A percentile compares a stretch with the other conserved stretches of the same genome.
phyloP scores from a whole-genome alignment of 495 filamentous ascomycete genomes.

The Penicillium antarcticum region DNA sequence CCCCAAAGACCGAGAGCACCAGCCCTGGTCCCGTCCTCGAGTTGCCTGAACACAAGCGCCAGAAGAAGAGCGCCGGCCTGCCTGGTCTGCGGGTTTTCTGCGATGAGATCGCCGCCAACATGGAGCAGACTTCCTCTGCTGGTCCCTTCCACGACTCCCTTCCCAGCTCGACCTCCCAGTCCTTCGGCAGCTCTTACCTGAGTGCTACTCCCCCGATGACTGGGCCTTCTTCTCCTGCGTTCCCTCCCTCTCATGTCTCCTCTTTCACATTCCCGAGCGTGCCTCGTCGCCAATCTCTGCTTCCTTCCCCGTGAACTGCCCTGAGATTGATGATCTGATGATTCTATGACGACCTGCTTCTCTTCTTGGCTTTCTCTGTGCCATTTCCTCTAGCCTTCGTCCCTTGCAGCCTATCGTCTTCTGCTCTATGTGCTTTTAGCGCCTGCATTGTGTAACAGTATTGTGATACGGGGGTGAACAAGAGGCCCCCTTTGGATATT shows the following conservation, averaged over 20 bases:
- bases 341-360: constrained; percentile 12
- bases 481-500: constrained; percentile 7
- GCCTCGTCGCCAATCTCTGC: constrained; percentile 29
- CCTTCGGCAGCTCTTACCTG: constrained; percentile 29
- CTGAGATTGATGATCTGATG: constrained; percentile 13
- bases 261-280: constrained; percentile 29
- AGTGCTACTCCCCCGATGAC: constrained; percentile 35
- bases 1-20: constrained; percentile 33
- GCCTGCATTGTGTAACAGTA: constrained; percentile 28
- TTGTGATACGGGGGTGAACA: constrained; percentile 10
- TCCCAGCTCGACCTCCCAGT: constrained; percentile 28
- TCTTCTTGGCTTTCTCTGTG: constrained; percentile 7
- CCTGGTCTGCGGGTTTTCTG: constrained; percentile 42
- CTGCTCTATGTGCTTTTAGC: constrained; percentile 20
- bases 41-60: constrained; percentile 30
- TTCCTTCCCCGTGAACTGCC: constrained; percentile 24
- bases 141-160: constrained; percentile 21
- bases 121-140: constrained; percentile 17
- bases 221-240: constrained; percentile 39
- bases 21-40: constrained; percentile 28
- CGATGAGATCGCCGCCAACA: constrained; percentile 32
- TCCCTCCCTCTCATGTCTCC: constrained; percentile 24
- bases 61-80: constrained; percentile 29
- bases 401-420: constrained; percentile 21
- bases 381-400: not conserved